phyloP scores from a whole-genome alignment of 176 grass and related monocot species.

The Zoysia pacifica region DNA sequence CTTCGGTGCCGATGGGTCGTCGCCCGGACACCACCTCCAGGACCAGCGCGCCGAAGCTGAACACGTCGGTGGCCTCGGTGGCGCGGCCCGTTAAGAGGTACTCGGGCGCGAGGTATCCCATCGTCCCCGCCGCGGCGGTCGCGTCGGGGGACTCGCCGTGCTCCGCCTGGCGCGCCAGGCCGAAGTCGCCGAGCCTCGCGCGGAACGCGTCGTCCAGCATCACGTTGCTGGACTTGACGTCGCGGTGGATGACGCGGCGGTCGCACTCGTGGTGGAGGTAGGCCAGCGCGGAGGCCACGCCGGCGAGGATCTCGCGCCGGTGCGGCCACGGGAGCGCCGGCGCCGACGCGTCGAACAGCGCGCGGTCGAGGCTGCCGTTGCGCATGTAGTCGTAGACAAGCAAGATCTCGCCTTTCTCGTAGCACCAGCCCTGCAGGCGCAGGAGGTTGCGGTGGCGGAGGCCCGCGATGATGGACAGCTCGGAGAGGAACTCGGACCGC shows the following conservation, averaged over 20 bases:
- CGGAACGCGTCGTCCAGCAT: conserved; percentile 90
- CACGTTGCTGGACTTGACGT: conserved; percentile 98
- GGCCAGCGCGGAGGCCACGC: conserved; percentile 83
- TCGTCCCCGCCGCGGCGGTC: conserved; percentile 80
- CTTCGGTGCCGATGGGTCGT: conserved; percentile 61
- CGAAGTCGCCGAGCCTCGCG: conserved; percentile 87
- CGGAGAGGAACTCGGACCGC: conserved; percentile 79
- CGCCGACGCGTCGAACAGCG: conserved; percentile 57
- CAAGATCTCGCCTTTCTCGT: conserved; percentile 91
- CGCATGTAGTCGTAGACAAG: conserved; percentile 99
- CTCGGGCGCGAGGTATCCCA: conserved; percentile 96
- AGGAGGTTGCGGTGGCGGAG: conserved; percentile 96
- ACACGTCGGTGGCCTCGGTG: conserved; percentile 76
- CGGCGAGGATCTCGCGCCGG: conserved; percentile 70
- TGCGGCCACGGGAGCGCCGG: conserved; percentile 61
- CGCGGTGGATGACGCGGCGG: conserved; percentile 89
- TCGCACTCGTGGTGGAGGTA: conserved; percentile 97
- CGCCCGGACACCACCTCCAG: conserved; percentile 78
- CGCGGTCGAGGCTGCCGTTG: conserved; percentile 89
- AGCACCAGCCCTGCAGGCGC: conserved; percentile 86
- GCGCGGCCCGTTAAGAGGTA: conserved; percentile 93
- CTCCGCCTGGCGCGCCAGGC: conserved; percentile 76
- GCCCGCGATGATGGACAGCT: conserved; percentile 94
- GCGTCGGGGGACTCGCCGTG: conserved; percentile 82
- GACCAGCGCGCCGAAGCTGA: conserved; percentile 81